A percentile compares a stretch with the other conserved stretches of the same genome.
Evolutionary conservation across 169 alveolate genomes (phyloP).

Genomic region (Theileria parva): DNA sequence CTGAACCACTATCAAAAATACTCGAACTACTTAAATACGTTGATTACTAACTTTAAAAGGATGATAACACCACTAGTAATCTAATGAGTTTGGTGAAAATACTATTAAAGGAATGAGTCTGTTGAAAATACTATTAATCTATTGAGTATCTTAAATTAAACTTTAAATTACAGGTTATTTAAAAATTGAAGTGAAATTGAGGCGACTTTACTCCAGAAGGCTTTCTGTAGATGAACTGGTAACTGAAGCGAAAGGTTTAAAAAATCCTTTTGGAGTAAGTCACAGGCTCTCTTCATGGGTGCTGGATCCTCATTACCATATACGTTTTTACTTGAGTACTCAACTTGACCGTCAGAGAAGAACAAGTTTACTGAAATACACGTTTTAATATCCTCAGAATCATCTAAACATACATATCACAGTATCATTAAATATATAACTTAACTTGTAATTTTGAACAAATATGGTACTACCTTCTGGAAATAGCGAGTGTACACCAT

Average conservation of each 20-base stretch:
- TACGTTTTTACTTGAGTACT: conserved; percentile 17
- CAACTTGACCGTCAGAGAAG: neutral
- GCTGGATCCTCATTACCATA: conserved; percentile 45
- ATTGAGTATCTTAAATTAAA: neutral
- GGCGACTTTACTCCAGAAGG: conserved; percentile 38
- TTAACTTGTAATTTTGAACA: neutral
- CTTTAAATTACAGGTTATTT: neutral
- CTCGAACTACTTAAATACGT: conserved; percentile 18
- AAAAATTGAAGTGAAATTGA: conserved; percentile 16
- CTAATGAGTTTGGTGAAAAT: neutral
- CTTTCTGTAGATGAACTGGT: conserved; percentile 19
- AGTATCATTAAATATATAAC: neutral
- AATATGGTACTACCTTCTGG: neutral
- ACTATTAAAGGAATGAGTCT: neutral
- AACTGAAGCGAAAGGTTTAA: conserved; percentile 23
- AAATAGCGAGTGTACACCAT: conserved; percentile 31
- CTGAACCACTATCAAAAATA: conserved; percentile 13
- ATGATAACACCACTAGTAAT: neutral
- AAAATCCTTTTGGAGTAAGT: conserved; percentile 3
- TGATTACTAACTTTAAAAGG: conserved; percentile 6
- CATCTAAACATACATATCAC: neutral
- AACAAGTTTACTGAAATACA: conserved; percentile 37
- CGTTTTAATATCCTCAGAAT: conserved; percentile 11
- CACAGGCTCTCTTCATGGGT: conserved; percentile 39
- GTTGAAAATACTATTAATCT: neutral